Percentiles rank a stretch among this genome's conserved stretches.
phyloP scores from a whole-genome alignment of 1,284 basidiomycete species.

The Quambalaria eucalypti region DNA sequence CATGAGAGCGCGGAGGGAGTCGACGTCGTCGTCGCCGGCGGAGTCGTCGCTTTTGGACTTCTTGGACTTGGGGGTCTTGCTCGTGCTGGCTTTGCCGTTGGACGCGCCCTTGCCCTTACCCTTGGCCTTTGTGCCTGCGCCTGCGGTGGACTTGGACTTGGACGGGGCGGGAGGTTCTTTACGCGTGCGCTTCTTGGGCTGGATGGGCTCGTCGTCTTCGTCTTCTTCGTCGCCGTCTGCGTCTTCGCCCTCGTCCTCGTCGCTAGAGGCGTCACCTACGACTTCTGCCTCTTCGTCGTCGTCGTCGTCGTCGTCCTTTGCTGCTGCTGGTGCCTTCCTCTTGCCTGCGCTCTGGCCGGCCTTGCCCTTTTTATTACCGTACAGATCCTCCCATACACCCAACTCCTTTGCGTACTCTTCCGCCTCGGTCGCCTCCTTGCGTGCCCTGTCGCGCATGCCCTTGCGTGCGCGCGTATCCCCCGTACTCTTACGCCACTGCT shows the following conservation, averaged over 20 bases:
- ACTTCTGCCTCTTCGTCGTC: slow-evolving; percentile 10
- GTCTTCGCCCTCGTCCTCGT: background rate
- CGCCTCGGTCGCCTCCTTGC: slow-evolving; percentile 19
- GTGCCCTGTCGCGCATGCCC: slow-evolving; percentile 15
- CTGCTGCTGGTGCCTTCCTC: slow-evolving; percentile 8
- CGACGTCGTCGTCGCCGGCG: background rate
- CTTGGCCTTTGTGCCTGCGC: background rate
- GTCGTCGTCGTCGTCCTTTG: slow-evolving; percentile 1
- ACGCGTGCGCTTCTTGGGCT: background rate
- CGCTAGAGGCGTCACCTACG: background rate
- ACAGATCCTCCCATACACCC: slow-evolving; percentile 44
- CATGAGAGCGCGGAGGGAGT: background rate
- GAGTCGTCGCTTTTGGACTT: background rate
- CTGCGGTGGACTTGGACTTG: background rate
- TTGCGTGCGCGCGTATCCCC: slow-evolving; percentile 20
- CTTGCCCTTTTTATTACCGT: slow-evolving; percentile 17
- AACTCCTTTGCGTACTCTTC: slow-evolving; percentile 37
- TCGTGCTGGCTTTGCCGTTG: background rate
- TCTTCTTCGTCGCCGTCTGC: background rate
- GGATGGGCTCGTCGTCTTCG: background rate
- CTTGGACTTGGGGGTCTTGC: background rate
- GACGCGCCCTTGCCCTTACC: background rate
- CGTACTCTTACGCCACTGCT: slow-evolving; percentile 16
- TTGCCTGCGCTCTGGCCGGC: slow-evolving; percentile 2
- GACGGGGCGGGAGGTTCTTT: background rate